Percentiles rank a stretch among this genome's conserved stretches.
Conservation (phyloP, 441 rosid genomes). For the Populus hybrid region DNA sequence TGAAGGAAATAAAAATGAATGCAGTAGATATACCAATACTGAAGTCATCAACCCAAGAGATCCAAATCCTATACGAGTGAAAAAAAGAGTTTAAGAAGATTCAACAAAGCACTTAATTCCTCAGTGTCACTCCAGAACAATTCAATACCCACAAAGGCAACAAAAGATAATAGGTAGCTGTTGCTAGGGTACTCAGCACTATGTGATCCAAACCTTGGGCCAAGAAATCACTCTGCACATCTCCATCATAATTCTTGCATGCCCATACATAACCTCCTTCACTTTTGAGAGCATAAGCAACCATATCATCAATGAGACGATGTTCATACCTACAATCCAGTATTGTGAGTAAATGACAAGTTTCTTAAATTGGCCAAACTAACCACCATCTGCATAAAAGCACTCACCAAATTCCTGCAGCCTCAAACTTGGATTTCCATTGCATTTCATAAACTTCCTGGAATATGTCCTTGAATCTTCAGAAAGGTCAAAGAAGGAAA, state of each 20-base stretch:
- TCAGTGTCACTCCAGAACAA: background rate
- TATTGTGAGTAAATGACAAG: no score
- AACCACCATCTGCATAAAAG: no score
- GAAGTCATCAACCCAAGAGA: conserved; percentile 44
- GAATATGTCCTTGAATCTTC: conserved; percentile 94
- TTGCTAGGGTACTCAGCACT: background rate
- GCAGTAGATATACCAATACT: no score
- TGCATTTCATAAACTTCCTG: conserved; percentile 70
- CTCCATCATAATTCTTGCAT: no score
- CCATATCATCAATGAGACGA: no score
- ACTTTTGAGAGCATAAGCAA: no score
- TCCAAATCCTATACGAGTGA: conserved; percentile 68
- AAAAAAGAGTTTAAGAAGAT: conserved; percentile 9
- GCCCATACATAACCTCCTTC: no score
- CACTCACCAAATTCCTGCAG: no score
- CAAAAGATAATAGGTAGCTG: background rate
- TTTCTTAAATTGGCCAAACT: no score
- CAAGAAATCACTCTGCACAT: no score
- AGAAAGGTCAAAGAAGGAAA: conserved; percentile 1
- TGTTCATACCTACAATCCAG: no score
- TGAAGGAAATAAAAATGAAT: no score
- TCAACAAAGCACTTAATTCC: background rate
- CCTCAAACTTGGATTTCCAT: conserved; percentile 35
- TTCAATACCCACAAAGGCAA: background rate
- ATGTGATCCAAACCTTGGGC: background rate